phyloP scores from a whole-genome alignment of 2,329 filamentous ascomycete genomes.

The Colletotrichum sansevieriae region DNA sequence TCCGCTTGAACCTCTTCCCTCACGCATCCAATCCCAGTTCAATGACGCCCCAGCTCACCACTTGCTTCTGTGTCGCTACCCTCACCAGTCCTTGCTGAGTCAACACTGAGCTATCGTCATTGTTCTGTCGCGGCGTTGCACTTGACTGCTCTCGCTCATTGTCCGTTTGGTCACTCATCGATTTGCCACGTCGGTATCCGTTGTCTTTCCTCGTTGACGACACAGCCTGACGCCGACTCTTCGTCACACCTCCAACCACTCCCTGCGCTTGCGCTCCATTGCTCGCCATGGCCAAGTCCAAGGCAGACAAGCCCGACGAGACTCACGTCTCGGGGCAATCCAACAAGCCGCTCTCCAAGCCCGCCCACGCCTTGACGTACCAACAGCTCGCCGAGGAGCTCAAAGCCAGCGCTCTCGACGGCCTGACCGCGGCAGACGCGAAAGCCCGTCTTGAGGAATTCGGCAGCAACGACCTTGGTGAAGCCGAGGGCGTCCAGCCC shows the following conservation, averaged over 20 bases:
- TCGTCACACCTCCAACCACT: too few species aligned
- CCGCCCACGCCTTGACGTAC: slow-evolving; percentile 68
- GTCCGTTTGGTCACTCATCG: too few species aligned
- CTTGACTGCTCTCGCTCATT: too few species aligned
- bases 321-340: slow-evolving; percentile 52
- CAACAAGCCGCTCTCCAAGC: slow-evolving; percentile 62
- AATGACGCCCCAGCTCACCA: slow-evolving; percentile 10
- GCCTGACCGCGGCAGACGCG: slow-evolving; percentile 65
- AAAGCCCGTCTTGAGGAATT: slow-evolving; percentile 65
- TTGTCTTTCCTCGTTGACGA: neutral
- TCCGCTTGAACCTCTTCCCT: neutral
- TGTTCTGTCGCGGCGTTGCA: neutral
- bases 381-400: slow-evolving; percentile 65
- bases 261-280: neutral
- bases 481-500: slow-evolving; percentile 66
- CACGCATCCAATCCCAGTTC: neutral
- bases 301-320: slow-evolving; percentile 29
- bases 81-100: slow-evolving; percentile 28
- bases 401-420: slow-evolving; percentile 65
- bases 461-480: slow-evolving; percentile 71
- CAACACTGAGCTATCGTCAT: neutral
- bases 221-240: too few species aligned
- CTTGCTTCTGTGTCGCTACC: slow-evolving; percentile 14
- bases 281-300: slow-evolving; percentile 17
- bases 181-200: too few species aligned